Conservation (phyloP, 139 green algal species). For the Chlorella sp. region DNA sequence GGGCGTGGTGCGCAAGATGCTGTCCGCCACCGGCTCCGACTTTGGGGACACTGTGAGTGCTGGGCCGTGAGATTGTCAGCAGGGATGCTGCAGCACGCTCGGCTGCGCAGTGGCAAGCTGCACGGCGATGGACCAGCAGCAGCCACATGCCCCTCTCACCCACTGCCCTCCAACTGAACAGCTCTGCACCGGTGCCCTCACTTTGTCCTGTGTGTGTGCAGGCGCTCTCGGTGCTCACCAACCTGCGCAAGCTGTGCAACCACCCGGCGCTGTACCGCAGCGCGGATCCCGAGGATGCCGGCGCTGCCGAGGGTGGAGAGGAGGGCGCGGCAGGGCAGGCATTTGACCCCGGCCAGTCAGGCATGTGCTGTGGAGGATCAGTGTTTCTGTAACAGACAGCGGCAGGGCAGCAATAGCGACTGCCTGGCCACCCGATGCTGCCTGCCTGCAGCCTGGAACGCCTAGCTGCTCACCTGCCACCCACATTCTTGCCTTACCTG, state of each 20-base stretch:
- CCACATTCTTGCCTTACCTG: too few species aligned
- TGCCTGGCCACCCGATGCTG: too few species aligned
- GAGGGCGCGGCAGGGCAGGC: background rate
- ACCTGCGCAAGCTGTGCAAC: constrained; percentile 80
- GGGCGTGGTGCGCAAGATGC: constrained; percentile 42
- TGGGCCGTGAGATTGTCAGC: too few species aligned
- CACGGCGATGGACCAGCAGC: background rate
- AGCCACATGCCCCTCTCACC: background rate
- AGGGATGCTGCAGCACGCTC: background rate
- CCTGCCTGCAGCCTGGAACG: background rate
- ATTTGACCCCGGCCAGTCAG: constrained; percentile 26
- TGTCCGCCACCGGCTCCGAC: constrained; percentile 29
- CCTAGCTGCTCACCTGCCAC: background rate
- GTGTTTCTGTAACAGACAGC: too few species aligned
- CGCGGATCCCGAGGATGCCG: background rate
- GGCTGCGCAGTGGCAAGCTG: too few species aligned
- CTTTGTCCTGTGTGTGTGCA: background rate
- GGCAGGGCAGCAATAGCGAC: too few species aligned
- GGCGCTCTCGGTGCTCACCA: constrained; percentile 67
- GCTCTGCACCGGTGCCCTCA: background rate
- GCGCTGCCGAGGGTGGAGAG: background rate
- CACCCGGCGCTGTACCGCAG: constrained; percentile 66
- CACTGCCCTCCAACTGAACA: background rate
- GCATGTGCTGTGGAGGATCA: too few species aligned
- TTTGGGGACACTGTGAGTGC: constrained; percentile 43